These are phyloP conservation scores for Isoetes taiwanensis DNA, from an alignment of 75 land plant genomes.

Conservation along the genomic window DNA sequence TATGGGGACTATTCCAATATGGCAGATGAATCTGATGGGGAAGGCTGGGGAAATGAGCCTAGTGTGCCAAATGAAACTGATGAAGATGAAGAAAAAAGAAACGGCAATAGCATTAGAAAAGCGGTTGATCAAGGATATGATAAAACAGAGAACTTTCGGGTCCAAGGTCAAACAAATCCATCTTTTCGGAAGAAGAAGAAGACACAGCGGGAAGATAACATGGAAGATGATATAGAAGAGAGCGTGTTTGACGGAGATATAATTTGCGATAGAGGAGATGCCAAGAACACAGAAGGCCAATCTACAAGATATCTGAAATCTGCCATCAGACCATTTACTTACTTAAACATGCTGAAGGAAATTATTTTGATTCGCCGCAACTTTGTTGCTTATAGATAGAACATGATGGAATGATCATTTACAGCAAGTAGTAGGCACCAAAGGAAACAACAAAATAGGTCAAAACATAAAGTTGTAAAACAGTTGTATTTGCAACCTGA, in stretches of 20 bases:
- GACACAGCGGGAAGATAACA: too few species aligned
- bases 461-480: too few species aligned
- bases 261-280: not conserved
- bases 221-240: conserved; percentile 1
- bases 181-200: too few species aligned
- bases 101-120: too few species aligned
- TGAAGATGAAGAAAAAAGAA: conserved; percentile 36
- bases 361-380: conserved; percentile 51
- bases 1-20: not conserved
- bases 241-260: not conserved
- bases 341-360: conserved; percentile 67
- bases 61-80: conserved; percentile 17
- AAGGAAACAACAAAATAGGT: too few species aligned
- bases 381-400: too few species aligned
- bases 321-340: conserved; percentile 74
- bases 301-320: conserved; percentile 24
- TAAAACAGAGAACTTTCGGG: conserved; percentile 1
- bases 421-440: too few species aligned
- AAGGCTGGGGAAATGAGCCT: conserved; percentile 14
- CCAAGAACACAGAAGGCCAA: not conserved
- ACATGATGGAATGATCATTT: too few species aligned
- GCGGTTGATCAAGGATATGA: conserved; percentile 4
- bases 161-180: not conserved
- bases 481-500: too few species aligned
- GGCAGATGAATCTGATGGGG: not conserved